Base-by-base conservation (phyloP, 495 filamentous ascomycete genomes). In the Bacidia rubella region DNA sequence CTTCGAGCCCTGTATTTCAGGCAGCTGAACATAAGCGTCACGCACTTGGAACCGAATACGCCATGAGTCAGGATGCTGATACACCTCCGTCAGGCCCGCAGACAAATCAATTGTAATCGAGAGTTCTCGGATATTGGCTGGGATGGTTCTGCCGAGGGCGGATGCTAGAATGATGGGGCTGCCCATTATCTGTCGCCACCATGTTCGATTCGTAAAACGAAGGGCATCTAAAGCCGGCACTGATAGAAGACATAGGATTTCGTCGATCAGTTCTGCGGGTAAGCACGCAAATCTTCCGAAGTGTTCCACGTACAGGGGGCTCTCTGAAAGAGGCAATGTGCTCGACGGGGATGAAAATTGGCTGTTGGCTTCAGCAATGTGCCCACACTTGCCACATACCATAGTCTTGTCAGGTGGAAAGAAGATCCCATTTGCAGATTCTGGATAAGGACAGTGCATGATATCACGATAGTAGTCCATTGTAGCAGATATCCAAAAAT, bases 181-280 rank as follows among this genome's bases (percentile, higher is more conserved):
- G n/a, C 25, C 47, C 52, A 52, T 47, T 41, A 54, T 52, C 15
- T 29, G 50, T 2, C n/a, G 42, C 25, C 47, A 38, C 47, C 48
- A 54, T 25, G 29, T n/a, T n/a, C 47, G 40, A 27, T 41, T 54
- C 11, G 42, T 52, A 20, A 44, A 24, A 45, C 56, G 20, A n/a
- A 47, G 46, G 7, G 52, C 46, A 51, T 58, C 56, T 25, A 58
- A 24, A 5, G 41, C 47, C 11, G 52, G 45, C 17, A 49, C 21
- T 40, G 56, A 58, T 19, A 52, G 27, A 19, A 23, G 41, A 1
- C 7, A 51, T 10, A 55, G 42, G 39, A 58, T 52, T 24, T 27
- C 26, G 20, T 58, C 47, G n/a, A 48, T 15, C 29, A 35, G 15
- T 15, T 35, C 29, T 35, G 15, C 29, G 15, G 29, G 29, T 15